Percentiles rank a stretch among this genome's conserved stretches.
These are phyloP conservation scores for Capronia epimyces DNA, from an alignment of 2,329 filamentous ascomycete species.

Conservation along the genomic window DNA sequence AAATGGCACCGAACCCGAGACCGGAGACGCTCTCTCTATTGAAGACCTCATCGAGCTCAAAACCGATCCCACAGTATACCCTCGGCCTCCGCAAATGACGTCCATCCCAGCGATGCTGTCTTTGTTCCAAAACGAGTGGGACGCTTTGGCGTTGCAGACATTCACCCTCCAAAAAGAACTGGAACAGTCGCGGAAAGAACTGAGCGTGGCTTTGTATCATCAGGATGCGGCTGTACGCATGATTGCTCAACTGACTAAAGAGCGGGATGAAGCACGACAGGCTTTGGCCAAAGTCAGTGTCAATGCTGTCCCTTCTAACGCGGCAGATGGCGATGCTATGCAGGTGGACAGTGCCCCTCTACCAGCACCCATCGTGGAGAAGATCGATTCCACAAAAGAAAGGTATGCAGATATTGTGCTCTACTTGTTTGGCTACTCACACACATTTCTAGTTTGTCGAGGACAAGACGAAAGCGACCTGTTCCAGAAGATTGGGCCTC, in stretches of 20 bases:
- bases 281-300: constrained; percentile 81
- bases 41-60: constrained; percentile 88
- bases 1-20: constrained; percentile 86
- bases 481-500: constrained; percentile 81
- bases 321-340: constrained; percentile 79
- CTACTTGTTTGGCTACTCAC: constrained; percentile 15
- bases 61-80: constrained; percentile 74
- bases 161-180: constrained; percentile 88
- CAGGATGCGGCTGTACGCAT: constrained; percentile 95
- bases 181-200: constrained; percentile 82
- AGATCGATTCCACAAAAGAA: constrained; percentile 74
- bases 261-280: constrained; percentile 87
- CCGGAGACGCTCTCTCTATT: constrained; percentile 71
- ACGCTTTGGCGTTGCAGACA: constrained; percentile 82
- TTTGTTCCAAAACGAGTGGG: constrained; percentile 98
- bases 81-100: constrained; percentile 85
- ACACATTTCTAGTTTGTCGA: constrained; percentile 61
- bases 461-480: constrained; percentile 81
- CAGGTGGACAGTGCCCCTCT: constrained; percentile 78
- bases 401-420: constrained; percentile 51
- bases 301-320: constrained; percentile 44
- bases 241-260: constrained; percentile 82
- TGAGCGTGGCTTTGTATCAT: constrained; percentile 90
- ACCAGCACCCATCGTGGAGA: constrained; percentile 63
- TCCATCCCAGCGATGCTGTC: constrained; percentile 92